Evolutionary conservation across 2,329 filamentous ascomycete species (phyloP).

Genomic region (Paecilomyces niveus): DNA sequence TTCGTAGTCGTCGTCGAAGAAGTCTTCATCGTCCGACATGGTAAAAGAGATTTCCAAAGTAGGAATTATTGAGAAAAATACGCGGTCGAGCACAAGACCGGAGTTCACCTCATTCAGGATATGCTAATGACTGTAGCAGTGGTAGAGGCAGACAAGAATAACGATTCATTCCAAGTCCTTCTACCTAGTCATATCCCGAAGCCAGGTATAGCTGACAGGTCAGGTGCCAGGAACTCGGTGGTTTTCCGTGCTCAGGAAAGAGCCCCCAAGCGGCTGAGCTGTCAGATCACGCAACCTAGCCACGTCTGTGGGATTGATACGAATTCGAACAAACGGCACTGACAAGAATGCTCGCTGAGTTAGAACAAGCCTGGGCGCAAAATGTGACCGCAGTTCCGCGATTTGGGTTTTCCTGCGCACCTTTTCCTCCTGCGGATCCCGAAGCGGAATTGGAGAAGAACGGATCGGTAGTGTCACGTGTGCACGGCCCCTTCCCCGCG

Average conservation of each 20-base stretch:
- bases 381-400: neutral
- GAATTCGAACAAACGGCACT: neutral
- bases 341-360: neutral
- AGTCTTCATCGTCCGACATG: conserved; percentile 35
- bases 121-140: neutral
- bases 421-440: neutral
- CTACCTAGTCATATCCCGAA: neutral
- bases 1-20: conserved; percentile 26
- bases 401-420: neutral
- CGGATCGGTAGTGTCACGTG: conserved; percentile 13
- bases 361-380: neutral
- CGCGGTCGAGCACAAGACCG: neutral
- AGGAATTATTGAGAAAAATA: neutral
- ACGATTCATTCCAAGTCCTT: neutral
- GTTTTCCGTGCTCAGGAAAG: neutral
- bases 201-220: neutral
- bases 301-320: neutral
- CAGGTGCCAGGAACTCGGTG: neutral
- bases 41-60: neutral
- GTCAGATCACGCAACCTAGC: neutral
- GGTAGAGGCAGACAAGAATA: neutral
- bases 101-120: neutral
- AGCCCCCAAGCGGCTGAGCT: neutral
- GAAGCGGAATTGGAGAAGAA: neutral
- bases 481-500: conserved; percentile 25